Conservation (phyloP, 306 rosid species). For the Cucumis hystrix region DNA sequence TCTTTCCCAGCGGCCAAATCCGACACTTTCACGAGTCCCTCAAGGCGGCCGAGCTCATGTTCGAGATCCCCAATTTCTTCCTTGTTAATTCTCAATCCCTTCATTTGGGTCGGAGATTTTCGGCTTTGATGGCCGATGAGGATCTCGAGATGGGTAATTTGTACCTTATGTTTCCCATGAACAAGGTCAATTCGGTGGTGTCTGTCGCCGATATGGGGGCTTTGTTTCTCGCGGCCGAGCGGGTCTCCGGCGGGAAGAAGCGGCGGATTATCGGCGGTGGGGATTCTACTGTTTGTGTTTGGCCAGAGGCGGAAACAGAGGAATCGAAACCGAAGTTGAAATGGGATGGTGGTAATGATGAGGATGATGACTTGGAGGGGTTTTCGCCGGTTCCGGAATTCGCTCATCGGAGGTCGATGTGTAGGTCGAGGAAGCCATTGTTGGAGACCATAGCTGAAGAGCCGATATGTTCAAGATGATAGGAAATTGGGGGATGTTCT, state of each 20-base stretch:
- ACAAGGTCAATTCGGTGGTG: constrained; percentile 47
- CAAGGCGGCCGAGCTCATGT: constrained; percentile 76
- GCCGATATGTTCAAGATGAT: constrained; percentile 20
- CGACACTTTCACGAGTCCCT: constrained; percentile 13
- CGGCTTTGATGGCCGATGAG: constrained; percentile 60
- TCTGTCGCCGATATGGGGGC: constrained; percentile 50
- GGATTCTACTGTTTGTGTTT: neutral
- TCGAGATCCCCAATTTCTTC: constrained; percentile 66
- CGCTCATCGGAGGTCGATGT: constrained; percentile 44
- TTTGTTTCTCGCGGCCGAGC: constrained; percentile 30
- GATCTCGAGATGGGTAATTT: constrained; percentile 47
- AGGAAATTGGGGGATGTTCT: neutral
- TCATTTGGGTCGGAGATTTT: constrained; percentile 37
- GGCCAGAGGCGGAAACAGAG: neutral
- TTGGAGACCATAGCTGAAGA: constrained; percentile 75
- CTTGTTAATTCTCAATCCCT: constrained; percentile 37
- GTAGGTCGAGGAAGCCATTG: constrained; percentile 73
- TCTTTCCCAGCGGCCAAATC: constrained; percentile 56
- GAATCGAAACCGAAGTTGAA: constrained; percentile 20
- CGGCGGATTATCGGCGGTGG: neutral
- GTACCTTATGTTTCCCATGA: constrained; percentile 69
- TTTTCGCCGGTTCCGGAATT: constrained; percentile 36
- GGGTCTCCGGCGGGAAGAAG: constrained; percentile 18
- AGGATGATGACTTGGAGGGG: constrained; percentile 23
- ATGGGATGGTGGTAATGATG: constrained; percentile 14